Percentiles rank a stretch among this genome's conserved stretches.
phyloP scores from a whole-genome alignment of 2,329 filamentous ascomycete species.

The Sphaerulina populicola region DNA sequence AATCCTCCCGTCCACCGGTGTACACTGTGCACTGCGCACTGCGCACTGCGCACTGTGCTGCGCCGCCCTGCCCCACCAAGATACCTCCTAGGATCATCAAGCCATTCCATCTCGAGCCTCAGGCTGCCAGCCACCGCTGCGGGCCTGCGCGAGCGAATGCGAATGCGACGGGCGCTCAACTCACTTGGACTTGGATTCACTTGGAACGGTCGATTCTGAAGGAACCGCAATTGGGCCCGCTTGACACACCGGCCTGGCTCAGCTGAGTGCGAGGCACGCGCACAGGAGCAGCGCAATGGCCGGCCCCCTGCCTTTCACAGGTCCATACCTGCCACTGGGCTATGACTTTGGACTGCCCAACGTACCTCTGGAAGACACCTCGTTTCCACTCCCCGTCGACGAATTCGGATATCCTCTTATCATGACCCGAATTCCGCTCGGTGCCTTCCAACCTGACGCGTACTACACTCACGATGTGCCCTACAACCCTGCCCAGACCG shows the following conservation, averaged over 20 bases:
- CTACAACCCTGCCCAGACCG: slow-evolving; percentile 1
- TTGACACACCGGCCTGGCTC: slow-evolving; percentile 2
- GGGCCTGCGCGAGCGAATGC: not conserved
- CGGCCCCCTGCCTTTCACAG: not conserved
- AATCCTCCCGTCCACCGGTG: not conserved
- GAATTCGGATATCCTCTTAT: not conserved
- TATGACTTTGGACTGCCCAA: slow-evolving; percentile 10
- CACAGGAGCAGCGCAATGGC: not conserved
- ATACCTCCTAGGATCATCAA: slow-evolving; percentile 4
- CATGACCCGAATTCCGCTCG: slow-evolving; percentile 3
- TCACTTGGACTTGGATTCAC: not conserved
- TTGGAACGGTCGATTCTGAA: not conserved
- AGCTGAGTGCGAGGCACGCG: not conserved
- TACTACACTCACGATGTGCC: not conserved
- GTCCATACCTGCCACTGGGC: not conserved
- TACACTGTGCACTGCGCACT: too few species aligned
- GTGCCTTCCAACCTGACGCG: not conserved
- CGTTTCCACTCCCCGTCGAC: not conserved
- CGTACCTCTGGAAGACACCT: not conserved
- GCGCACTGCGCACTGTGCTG: not conserved
- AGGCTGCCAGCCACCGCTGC: slow-evolving; percentile 1
- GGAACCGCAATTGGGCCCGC: slow-evolving; percentile 1
- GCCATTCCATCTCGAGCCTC: not conserved
- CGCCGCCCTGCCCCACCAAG: not conserved
- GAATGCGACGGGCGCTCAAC: not conserved